Percentiles rank a stretch among this genome's conserved stretches.
phyloP scores from a whole-genome alignment of 306 rosid genomes.

The Pyrus betulifolia region DNA sequence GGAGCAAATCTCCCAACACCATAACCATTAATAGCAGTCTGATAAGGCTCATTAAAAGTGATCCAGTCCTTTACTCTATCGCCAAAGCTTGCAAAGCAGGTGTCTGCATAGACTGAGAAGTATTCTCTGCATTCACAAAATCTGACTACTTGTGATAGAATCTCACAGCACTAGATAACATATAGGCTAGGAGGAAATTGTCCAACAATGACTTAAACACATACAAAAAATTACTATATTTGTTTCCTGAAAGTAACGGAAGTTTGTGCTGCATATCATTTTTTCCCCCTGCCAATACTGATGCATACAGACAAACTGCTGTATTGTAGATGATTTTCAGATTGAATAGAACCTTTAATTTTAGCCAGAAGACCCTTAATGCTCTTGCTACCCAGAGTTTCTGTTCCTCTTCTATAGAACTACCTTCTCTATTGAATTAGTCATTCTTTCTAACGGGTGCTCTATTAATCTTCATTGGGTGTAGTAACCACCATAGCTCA shows the following conservation, averaged over 20 bases:
- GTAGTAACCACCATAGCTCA: not conserved
- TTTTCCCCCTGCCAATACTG: not conserved
- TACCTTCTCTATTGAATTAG: not conserved
- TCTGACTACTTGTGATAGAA: not conserved
- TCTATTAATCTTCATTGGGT: not conserved
- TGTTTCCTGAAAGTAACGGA: not conserved
- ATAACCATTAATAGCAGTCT: slow-evolving; percentile 75
- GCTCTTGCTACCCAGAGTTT: not conserved
- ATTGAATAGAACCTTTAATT: not conserved
- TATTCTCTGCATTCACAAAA: slow-evolving; percentile 53
- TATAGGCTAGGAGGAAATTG: not conserved
- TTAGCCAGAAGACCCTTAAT: not conserved
- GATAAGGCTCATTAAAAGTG: slow-evolving; percentile 83
- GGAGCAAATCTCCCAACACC: slow-evolving; percentile 61
- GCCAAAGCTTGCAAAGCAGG: slow-evolving; percentile 86
- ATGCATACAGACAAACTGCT: not conserved
- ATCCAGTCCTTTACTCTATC: slow-evolving; percentile 93
- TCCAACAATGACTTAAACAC: not conserved
- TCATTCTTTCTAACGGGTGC: not conserved
- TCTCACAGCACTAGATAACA: not conserved
- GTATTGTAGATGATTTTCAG: not conserved
- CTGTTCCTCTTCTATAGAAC: not conserved
- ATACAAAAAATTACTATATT: not conserved
- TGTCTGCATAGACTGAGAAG: slow-evolving; percentile 70
- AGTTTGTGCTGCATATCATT: not conserved